Evolutionary conservation across 2,329 filamentous ascomycete species (phyloP), one percentile per base, ranked within the genome.

Genomic region (Ascochyta rabiei): DNA sequence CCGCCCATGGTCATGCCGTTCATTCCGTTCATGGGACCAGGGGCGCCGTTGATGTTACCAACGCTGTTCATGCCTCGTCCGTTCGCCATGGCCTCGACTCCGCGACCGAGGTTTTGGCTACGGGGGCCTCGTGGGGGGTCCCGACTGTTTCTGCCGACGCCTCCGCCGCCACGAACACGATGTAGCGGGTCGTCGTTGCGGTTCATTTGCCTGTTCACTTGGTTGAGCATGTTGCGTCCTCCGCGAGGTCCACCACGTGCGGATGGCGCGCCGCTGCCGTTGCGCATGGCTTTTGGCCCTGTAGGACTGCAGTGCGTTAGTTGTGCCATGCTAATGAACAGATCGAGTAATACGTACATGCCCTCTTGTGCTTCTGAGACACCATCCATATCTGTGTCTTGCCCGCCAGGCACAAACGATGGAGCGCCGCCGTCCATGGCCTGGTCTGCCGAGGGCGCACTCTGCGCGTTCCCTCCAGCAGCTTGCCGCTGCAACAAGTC

Each of bases 261-360:
- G 57, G 61, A 52, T 48, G 64, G 61, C 16, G 60, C 49, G 24
- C 68, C 70, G 65, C 79, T 84, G 47, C 85, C 85, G 72, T 89
- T 91, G 69, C 95, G 89, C 92, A 98, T 96, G 30, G 93, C 92
- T 74, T 93, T 95, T 16, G 95, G 95, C 52, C 93, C 95, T 46
- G 92, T 98, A 9, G 95, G 95, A 70, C 93, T 97, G 68, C n/a
- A n/a, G 24, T 16, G n/a, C 50, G 61, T 73, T 59, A 72, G 70
- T 35, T 4, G 7, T 48, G 53, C 43, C 21, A 34, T 40, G 37
- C 38, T 24, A 18, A 45, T 44, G 30, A 16, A 24, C 31, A 48
- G 31, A 24, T n/a, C 34, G 12, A 15, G 30, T 8, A 9, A 10
- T n/a, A 73, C 77, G 51, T 78, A 80, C 78, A 78, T 77, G 64